These are phyloP conservation scores for Myrica gale DNA, from an alignment of 306 rosid genomes.

Conservation along the genomic window DNA sequence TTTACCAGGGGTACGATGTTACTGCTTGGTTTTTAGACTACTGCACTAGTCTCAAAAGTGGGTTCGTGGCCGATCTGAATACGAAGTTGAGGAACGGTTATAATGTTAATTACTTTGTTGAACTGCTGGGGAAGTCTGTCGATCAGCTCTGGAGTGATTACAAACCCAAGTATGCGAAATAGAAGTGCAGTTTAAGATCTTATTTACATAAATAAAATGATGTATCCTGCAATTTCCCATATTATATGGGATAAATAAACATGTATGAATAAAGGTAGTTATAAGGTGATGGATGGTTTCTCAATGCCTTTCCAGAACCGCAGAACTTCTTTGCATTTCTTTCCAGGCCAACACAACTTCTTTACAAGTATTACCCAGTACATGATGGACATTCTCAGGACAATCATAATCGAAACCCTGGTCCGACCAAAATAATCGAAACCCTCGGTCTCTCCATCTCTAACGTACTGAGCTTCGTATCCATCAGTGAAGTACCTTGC, in stretches of 20 bases:
- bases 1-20: conserved; percentile 47
- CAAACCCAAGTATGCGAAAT: conserved; percentile 37
- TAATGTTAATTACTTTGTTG: conserved; percentile 35
- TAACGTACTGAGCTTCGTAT: too few species aligned
- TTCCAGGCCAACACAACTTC: too few species aligned
- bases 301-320: too few species aligned
- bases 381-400: too few species aligned
- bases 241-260: neutral
- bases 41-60: conserved; percentile 31
- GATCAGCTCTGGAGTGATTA: conserved; percentile 47
- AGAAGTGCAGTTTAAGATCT: neutral
- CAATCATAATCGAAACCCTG: too few species aligned
- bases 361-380: too few species aligned
- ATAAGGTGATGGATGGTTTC: too few species aligned
- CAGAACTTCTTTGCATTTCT: too few species aligned
- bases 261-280: neutral
- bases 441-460: too few species aligned
- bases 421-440: too few species aligned
- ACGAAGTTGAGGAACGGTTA: conserved; percentile 37
- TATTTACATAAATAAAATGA: neutral
- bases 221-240: neutral
- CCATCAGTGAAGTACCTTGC: too few species aligned
- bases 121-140: conserved; percentile 43
- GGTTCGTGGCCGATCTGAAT: conserved; percentile 53
- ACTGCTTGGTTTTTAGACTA: conserved; percentile 44